Conservation (phyloP, 2,329 filamentous ascomycete genomes). For the Elsinoe batatas region DNA sequence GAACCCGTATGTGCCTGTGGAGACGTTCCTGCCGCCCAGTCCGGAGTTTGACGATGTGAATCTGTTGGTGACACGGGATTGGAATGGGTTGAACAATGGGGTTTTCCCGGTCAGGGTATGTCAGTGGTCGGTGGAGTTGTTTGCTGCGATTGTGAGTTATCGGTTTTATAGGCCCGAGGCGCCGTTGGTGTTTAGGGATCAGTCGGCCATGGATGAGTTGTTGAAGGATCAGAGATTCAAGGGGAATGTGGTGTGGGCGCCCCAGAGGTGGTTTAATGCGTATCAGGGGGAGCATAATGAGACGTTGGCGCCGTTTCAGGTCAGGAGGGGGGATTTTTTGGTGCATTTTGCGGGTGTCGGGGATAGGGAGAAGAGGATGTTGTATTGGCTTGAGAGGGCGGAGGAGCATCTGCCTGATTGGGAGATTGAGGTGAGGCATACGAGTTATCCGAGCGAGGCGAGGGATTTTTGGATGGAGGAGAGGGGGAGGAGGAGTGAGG, state of each 20-base stretch:
- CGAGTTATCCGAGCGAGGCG: slow-evolving; percentile 29
- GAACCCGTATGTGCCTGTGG: slow-evolving; percentile 33
- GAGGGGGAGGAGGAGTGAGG: slow-evolving; percentile 12
- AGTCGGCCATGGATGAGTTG: slow-evolving; percentile 33
- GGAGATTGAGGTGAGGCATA: slow-evolving; percentile 30
- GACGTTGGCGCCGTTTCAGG: slow-evolving; percentile 28
- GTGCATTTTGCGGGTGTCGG: slow-evolving; percentile 35
- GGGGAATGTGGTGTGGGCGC: slow-evolving; percentile 27
- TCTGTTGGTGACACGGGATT: slow-evolving; percentile 31
- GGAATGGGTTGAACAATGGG: slow-evolving; percentile 36
- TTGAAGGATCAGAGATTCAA: slow-evolving; percentile 27
- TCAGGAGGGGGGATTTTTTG: slow-evolving; percentile 33
- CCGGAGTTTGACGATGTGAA: slow-evolving; percentile 28
- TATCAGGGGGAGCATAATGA: slow-evolving; percentile 32
- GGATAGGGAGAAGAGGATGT: slow-evolving; percentile 28
- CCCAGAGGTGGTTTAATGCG: slow-evolving; percentile 37
- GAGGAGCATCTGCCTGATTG: slow-evolving; percentile 31
- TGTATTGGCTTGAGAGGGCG: slow-evolving; percentile 30
- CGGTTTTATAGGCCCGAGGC: slow-evolving; percentile 30
- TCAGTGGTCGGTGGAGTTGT: slow-evolving; percentile 31
- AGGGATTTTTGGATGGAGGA: slow-evolving; percentile 27
- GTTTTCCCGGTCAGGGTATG: slow-evolving; percentile 34
- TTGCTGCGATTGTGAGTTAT: slow-evolving; percentile 32
- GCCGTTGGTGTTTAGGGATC: slow-evolving; percentile 30
- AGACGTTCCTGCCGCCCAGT: slow-evolving; percentile 31